Conservation (phyloP, 768 basidiomycete species). For the Sarcodon aspratus region DNA sequence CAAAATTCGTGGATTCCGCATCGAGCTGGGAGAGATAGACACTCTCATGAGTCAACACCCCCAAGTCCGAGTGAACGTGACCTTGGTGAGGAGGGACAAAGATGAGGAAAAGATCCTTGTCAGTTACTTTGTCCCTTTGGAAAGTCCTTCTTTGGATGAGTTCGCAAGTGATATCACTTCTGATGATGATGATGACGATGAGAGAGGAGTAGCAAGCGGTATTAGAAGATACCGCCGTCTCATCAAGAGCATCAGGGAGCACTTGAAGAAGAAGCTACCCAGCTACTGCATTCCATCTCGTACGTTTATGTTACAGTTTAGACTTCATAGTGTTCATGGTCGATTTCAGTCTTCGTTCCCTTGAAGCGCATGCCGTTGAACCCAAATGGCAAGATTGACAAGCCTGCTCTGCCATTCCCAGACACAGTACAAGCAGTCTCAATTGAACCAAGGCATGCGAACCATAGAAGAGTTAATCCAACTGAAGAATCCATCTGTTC, state of each 20-base stretch:
- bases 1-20: slow-evolving; percentile 98
- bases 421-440: slow-evolving; percentile 70
- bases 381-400: slow-evolving; percentile 98
- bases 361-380: slow-evolving; percentile 93
- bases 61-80: slow-evolving; percentile 94
- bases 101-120: slow-evolving; percentile 99
- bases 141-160: slow-evolving; percentile 50
- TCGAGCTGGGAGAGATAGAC: slow-evolving; percentile 97
- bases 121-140: slow-evolving; percentile 91
- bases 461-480: slow-evolving; percentile 33
- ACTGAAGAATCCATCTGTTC: slow-evolving; percentile 73
- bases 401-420: slow-evolving; percentile 95
- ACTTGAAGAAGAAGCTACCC: slow-evolving; percentile 94
- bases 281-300: slow-evolving; percentile 88
- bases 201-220: slow-evolving; percentile 57
- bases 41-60: slow-evolving; percentile 91
- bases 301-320: slow-evolving; percentile 26
- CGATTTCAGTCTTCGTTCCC: slow-evolving; percentile 75
- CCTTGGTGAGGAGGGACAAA: slow-evolving; percentile 92
- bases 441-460: slow-evolving; percentile 26
- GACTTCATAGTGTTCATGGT: not conserved
- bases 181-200: slow-evolving; percentile 25
- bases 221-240: slow-evolving; percentile 75
- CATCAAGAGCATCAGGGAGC: slow-evolving; percentile 89
- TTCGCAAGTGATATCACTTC: slow-evolving; percentile 57